Evolutionary conservation across 2,329 filamentous ascomycete genomes (phyloP).

Genomic region (Trichoderma sp.): DNA sequence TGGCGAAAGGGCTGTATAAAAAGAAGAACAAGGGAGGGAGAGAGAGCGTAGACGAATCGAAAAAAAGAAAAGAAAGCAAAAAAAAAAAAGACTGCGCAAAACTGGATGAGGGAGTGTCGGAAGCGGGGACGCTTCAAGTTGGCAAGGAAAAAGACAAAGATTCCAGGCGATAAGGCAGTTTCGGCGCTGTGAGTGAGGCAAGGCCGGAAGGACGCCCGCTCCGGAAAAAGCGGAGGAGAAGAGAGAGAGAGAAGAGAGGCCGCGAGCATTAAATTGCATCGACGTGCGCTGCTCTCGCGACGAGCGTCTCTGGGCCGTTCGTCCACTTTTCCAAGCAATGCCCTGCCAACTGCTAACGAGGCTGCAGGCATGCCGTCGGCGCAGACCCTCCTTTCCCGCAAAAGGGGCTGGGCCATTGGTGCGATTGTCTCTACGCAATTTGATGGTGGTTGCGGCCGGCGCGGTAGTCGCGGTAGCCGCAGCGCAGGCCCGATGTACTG

Average conservation of each 20-base stretch:
- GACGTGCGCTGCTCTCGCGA: conserved; percentile 17
- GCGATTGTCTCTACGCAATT: conserved; percentile 23
- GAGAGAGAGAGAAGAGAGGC: conserved; percentile 6
- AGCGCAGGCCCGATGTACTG: not conserved
- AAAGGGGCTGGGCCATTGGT: conserved; percentile 29
- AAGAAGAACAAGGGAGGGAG: conserved; percentile 1
- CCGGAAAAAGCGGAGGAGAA: conserved; percentile 23
- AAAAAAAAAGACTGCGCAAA: not conserved
- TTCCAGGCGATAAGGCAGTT: not conserved
- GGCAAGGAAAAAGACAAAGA: not conserved
- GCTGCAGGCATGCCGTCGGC: conserved; percentile 25
- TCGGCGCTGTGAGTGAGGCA: conserved; percentile 10
- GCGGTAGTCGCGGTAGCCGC: conserved; percentile 12
- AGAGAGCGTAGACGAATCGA: conserved; percentile 23
- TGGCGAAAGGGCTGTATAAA: conserved; percentile 4
- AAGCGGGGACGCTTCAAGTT: conserved; percentile 24
- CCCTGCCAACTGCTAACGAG: conserved; percentile 12
- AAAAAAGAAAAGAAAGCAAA: not conserved
- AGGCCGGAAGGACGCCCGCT: conserved; percentile 24
- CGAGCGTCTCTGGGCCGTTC: conserved; percentile 18
- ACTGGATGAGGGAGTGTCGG: conserved; percentile 25
- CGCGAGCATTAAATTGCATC: not conserved
- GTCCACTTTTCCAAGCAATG: conserved; percentile 20
- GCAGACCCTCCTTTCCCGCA: conserved; percentile 23
- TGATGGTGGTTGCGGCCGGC: not conserved